Percentiles rank a stretch among this genome's conserved stretches.
phyloP scores from a whole-genome alignment of 2,329 filamentous ascomycete species.

The Calonectria hongkongensis region DNA sequence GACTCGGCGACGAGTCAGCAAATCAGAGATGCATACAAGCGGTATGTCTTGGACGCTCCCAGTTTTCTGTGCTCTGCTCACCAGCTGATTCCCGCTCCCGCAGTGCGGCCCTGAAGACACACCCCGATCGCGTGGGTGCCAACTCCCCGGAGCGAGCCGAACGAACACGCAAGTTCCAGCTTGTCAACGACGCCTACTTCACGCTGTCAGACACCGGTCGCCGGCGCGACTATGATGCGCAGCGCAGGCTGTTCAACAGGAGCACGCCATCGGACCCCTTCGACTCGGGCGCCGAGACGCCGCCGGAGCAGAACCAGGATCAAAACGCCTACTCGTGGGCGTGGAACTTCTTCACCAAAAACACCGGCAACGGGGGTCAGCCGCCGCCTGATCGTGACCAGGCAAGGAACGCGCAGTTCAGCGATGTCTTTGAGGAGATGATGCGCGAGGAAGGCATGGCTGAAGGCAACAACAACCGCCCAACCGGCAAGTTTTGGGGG shows the following conservation, averaged over 20 bases:
- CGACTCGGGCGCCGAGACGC: constrained; percentile 62
- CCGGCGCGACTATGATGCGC: constrained; percentile 88
- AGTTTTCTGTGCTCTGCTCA: neutral
- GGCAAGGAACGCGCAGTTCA: constrained; percentile 87
- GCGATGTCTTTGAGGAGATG: constrained; percentile 93
- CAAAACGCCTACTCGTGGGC: constrained; percentile 84
- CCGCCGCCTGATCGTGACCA: constrained; percentile 66
- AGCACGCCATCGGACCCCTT: constrained; percentile 64
- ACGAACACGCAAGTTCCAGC: constrained; percentile 92
- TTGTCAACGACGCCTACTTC: constrained; percentile 95
- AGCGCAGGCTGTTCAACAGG: constrained; percentile 64
- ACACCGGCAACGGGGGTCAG: constrained; percentile 47
- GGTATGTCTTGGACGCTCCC: constrained; percentile 66
- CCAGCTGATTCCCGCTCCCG: constrained; percentile 36
- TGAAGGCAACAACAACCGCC: constrained; percentile 76
- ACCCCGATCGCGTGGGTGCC: constrained; percentile 91
- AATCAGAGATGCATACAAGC: constrained; percentile 96
- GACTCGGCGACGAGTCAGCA: constrained; percentile 86
- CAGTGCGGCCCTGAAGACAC: constrained; percentile 91
- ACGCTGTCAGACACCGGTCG: constrained; percentile 87
- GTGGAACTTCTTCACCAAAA: constrained; percentile 75
- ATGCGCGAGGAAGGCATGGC: constrained; percentile 89
- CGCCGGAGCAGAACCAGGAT: constrained; percentile 61
- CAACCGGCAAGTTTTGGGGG: constrained; percentile 88
- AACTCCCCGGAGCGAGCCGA: constrained; percentile 88